Evolutionary conservation across 306 rosid species (phyloP).

Genomic region (Cicer chorassanicum): DNA sequence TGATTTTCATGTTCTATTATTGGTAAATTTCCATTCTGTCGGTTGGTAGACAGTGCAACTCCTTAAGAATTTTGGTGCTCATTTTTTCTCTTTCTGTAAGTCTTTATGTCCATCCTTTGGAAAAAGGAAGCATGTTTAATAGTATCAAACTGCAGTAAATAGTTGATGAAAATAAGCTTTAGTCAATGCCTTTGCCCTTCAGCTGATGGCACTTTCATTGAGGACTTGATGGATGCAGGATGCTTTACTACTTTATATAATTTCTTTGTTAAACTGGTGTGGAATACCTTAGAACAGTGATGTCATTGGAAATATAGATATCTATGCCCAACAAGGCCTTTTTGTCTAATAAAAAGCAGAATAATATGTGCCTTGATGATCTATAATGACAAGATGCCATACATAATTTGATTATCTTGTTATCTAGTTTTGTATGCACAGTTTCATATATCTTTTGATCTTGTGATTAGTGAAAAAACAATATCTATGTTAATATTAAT

Average conservation of each 20-base stretch:
- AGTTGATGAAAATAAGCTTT: constrained; percentile 6
- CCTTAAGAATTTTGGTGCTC: background rate
- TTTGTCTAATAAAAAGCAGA: background rate
- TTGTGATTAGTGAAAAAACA: background rate
- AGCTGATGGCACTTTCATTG: background rate
- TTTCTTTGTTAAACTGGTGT: background rate
- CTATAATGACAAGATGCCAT: background rate
- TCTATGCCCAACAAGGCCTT: background rate
- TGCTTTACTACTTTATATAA: background rate
- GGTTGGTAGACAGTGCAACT: background rate
- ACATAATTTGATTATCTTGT: background rate
- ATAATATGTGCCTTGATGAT: constrained; percentile 14
- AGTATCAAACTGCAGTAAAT: background rate
- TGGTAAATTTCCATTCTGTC: constrained; percentile 2
- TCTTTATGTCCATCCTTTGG: background rate
- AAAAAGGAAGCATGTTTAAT: constrained; percentile 2
- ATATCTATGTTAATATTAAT: background rate
- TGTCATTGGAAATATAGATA: background rate
- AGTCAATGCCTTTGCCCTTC: constrained; percentile 1
- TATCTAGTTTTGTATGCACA: background rate
- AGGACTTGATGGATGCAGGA: background rate
- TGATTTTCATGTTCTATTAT: constrained; percentile 19
- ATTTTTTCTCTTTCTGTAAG: background rate
- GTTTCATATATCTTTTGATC: constrained; percentile 4
- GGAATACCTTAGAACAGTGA: constrained; percentile 20